Percentiles rank a stretch among this genome's conserved stretches.
phyloP scores from a whole-genome alignment of 2,329 filamentous ascomycete species.

The Colletotrichum camelliae region DNA sequence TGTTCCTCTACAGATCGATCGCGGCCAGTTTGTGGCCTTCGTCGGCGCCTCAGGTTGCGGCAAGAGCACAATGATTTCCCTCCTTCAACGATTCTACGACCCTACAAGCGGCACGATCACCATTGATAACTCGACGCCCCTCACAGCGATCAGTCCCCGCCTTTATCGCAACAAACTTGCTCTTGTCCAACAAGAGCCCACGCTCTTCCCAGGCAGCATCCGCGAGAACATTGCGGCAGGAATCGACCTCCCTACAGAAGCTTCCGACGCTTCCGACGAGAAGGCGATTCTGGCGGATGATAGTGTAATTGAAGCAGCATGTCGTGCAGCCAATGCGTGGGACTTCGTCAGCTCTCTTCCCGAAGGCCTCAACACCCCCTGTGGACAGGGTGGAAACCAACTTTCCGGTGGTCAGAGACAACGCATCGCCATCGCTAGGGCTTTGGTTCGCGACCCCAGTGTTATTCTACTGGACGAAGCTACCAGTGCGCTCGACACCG shows the following conservation, averaged over 20 bases:
- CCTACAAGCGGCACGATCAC: background rate
- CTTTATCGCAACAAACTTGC: background rate
- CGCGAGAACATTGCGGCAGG: constrained; percentile 61
- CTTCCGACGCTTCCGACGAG: background rate
- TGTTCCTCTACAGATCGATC: background rate
- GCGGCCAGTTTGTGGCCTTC: constrained; percentile 43
- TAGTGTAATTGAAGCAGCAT: constrained; percentile 52
- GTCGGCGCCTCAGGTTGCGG: constrained; percentile 63
- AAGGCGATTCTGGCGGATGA: constrained; percentile 23
- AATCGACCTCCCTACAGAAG: constrained; percentile 23
- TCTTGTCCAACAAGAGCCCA: constrained; percentile 18
- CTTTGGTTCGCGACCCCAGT: constrained; percentile 68
- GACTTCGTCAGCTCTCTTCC: constrained; percentile 62
- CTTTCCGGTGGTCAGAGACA: constrained; percentile 77
- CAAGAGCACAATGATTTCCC: constrained; percentile 64
- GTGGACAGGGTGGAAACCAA: constrained; percentile 71
- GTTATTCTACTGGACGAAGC: constrained; percentile 77
- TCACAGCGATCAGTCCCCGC: background rate
- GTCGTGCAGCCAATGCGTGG: constrained; percentile 59
- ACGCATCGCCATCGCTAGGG: constrained; percentile 74
- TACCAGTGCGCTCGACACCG: constrained; percentile 67
- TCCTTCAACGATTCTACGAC: constrained; percentile 43
- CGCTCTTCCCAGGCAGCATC: constrained; percentile 47
- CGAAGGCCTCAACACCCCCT: constrained; percentile 62
- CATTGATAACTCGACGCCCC: background rate